Evolutionary conservation across 257 asterid species (phyloP).

Genomic region (Salvia hispanica): DNA sequence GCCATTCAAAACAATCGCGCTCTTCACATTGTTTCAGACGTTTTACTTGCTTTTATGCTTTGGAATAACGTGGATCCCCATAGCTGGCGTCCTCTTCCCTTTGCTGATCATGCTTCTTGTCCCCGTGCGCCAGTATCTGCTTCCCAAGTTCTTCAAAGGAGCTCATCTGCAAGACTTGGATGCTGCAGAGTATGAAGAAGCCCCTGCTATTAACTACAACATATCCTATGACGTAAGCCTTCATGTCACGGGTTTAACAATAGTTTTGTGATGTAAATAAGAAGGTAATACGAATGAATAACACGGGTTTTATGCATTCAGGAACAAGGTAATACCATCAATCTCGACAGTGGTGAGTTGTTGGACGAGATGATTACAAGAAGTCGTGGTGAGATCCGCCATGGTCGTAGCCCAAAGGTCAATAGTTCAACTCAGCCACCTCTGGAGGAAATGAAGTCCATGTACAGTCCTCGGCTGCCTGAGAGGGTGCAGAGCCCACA

Average conservation of each 20-base stretch:
- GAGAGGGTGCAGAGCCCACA: slow-evolving; percentile 64
- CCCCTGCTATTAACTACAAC: slow-evolving; percentile 69
- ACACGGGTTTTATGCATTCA: slow-evolving; percentile 28
- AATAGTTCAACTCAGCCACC: slow-evolving; percentile 69
- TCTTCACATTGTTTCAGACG: slow-evolving; percentile 88
- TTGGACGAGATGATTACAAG: slow-evolving; percentile 83
- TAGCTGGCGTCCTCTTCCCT: slow-evolving; percentile 95
- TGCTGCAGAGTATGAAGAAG: slow-evolving; percentile 97
- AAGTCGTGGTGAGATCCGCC: slow-evolving; percentile 90
- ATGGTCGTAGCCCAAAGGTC: slow-evolving; percentile 64
- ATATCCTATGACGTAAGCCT: slow-evolving; percentile 63
- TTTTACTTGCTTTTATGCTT: slow-evolving; percentile 82
- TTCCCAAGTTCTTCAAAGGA: slow-evolving; percentile 85
- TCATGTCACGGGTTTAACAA: too few species aligned
- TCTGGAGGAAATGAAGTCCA: slow-evolving; percentile 44
- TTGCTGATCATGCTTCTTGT: slow-evolving; percentile 89
- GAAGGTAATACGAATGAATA: too few species aligned
- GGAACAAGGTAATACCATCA: slow-evolving; percentile 53
- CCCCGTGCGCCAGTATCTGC: slow-evolving; percentile 84
- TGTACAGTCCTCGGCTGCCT: slow-evolving; percentile 51
- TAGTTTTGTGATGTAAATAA: not conserved
- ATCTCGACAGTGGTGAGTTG: slow-evolving; percentile 59
- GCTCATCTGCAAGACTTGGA: slow-evolving; percentile 90
- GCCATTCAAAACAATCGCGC: slow-evolving; percentile 82
- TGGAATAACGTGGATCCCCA: slow-evolving; percentile 94